Conservation (phyloP, 2,329 filamentous ascomycete genomes). For the Venturia nashicola region DNA sequence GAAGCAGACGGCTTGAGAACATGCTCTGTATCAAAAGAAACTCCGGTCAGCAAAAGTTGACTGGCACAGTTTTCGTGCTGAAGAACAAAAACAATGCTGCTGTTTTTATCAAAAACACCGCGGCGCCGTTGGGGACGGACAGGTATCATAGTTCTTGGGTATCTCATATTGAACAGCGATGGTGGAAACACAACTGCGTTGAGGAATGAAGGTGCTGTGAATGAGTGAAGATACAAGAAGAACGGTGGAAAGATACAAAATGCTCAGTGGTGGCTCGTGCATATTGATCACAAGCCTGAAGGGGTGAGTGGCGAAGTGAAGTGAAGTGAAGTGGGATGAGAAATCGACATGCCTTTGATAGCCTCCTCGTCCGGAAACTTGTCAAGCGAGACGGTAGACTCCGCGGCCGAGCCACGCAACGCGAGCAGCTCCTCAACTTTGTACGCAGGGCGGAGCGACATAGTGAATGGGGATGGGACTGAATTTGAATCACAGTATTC, state of each 20-base stretch:
- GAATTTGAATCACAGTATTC: neutral
- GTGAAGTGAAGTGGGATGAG: slow-evolving; percentile 4
- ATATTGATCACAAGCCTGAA: neutral
- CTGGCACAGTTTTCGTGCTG: neutral
- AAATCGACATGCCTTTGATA: slow-evolving; percentile 25
- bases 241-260: neutral
- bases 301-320: neutral
- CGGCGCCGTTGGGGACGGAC: neutral
- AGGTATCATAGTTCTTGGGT: neutral
- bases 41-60: neutral
- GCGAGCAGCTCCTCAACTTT: slow-evolving; percentile 29
- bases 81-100: neutral
- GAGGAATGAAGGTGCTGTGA: neutral
- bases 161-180: neutral
- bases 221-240: neutral
- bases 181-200: neutral
- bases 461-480: neutral
- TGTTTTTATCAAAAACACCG: neutral
- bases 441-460: slow-evolving; percentile 16
- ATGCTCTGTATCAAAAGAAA: slow-evolving; percentile 19
- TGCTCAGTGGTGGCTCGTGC: slow-evolving; percentile 2
- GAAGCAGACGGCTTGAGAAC: slow-evolving; percentile 29
- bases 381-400: slow-evolving; percentile 29
- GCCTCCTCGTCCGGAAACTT: slow-evolving; percentile 29
- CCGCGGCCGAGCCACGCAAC: slow-evolving; percentile 27